Conservation (phyloP, 1,139 yeast genomes). For the Pichia sp. region DNA sequence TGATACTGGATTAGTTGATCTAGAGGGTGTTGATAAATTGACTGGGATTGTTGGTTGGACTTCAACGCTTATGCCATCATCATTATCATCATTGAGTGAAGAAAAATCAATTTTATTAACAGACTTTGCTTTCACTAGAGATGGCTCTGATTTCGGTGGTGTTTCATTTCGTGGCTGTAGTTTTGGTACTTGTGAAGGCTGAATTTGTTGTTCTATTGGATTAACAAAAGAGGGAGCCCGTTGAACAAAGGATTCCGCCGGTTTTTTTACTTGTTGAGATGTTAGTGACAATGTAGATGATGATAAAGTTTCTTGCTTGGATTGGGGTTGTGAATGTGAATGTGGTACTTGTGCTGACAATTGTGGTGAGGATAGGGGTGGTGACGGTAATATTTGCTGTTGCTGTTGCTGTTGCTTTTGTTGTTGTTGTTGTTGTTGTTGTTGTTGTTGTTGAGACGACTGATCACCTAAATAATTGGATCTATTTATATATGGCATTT, state of each 20-base stretch:
- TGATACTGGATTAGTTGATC: background rate
- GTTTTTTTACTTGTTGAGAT: background rate
- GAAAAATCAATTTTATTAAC: conserved; percentile 10
- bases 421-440: background rate
- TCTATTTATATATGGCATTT: background rate
- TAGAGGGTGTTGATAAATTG: background rate
- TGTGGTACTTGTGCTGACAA: too few species aligned
- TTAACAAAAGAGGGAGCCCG: background rate
- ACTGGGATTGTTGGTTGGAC: background rate
- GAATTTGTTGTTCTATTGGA: background rate
- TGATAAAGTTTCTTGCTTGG: background rate
- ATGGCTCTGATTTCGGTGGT: background rate
- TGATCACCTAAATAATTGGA: background rate
- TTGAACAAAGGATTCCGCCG: background rate
- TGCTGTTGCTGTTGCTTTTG: background rate
- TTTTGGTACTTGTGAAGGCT: background rate
- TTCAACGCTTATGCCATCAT: background rate
- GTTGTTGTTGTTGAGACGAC: background rate
- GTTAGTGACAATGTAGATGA: background rate
- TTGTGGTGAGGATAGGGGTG: background rate
- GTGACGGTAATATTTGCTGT: background rate
- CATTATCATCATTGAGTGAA: conserved; percentile 2
- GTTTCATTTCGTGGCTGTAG: background rate
- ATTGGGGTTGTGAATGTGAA: background rate
- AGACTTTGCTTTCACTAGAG: background rate